Evolutionary conservation across 257 asterid species (phyloP).

Genomic region (Oldenlandia corymbosa): DNA sequence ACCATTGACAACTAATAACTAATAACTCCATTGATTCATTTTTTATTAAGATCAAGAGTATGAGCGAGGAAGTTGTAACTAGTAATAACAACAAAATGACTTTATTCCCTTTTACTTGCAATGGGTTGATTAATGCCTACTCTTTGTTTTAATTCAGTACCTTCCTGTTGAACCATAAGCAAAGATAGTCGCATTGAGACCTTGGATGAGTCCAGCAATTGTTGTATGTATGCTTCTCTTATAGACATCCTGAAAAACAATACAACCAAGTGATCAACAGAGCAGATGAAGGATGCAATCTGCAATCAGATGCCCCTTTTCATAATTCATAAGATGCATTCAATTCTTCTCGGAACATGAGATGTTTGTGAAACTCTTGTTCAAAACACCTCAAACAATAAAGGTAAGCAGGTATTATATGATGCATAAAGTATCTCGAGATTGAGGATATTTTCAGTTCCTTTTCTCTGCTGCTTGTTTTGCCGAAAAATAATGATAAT

Average conservation of each 20-base stretch:
- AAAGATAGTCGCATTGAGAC: slow-evolving; percentile 94
- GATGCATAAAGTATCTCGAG: not conserved
- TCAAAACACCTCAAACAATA: not conserved
- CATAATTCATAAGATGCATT: not conserved
- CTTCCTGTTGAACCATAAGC: slow-evolving; percentile 99
- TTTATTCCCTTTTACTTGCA: not conserved
- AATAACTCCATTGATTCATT: too few species aligned
- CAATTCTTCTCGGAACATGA: not conserved
- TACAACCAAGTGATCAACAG: slow-evolving; percentile 11
- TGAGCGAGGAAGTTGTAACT: too few species aligned
- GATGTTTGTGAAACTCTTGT: not conserved
- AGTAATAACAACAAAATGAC: not conserved
- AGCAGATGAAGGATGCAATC: not conserved
- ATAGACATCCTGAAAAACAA: slow-evolving; percentile 65
- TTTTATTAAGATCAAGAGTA: not conserved
- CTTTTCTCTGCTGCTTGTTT: not conserved
- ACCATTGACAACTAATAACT: not conserved
- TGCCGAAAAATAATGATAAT: not conserved
- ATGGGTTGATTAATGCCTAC: not conserved
- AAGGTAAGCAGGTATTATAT: not conserved
- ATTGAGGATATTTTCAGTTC: not conserved
- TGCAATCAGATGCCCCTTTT: not conserved
- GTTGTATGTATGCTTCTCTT: slow-evolving; percentile 59
- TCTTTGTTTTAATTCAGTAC: slow-evolving; percentile 28
- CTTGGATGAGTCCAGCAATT: slow-evolving; percentile 83